Evolutionary conservation across 768 basidiomycete species (phyloP), one percentile per base, ranked within the genome.

Genomic region (Naganishia friedmannii): DNA sequence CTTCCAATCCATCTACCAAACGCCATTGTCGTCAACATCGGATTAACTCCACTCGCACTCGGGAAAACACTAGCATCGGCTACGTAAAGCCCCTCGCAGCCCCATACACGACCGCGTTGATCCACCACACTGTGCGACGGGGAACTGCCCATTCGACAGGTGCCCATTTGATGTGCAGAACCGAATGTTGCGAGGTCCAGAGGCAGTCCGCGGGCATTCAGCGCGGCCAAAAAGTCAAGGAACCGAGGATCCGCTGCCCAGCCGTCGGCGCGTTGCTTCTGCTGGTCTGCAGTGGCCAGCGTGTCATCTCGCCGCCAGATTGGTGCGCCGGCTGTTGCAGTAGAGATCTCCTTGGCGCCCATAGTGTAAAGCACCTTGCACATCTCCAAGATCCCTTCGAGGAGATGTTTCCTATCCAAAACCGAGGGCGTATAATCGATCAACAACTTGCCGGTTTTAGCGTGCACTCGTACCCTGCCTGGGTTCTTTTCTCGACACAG

Each of bases 131-230:
- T 74, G 15, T 55, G 70, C 19, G 67, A 56, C 3, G 76, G 68
- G 28, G 72, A 71, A 9, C 69, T 57, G 0, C 76, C 75, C 78
- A 78, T 78, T 29, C 73, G 68, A 57, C 75, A 76, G 19, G 72
- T 76, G 2, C 78, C 78, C 78, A 79, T 79, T 65, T 79, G 78
- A 66, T 79, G 78, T 0, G 78, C 78, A 17, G 70, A 71, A 3
- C 71, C 72, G 26, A 68, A 55, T n/a, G 39, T 37, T 3, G 73
- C 58, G n/a, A 63, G 45, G 8, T 72, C 75, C 12, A 71, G 70
- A 32, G 66, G 34, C 4, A 69, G 66, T 1, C 77, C 75, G 1
- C 71, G 72, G 32, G 53, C 37, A 48, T 73, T 58, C 26, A 76
- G 69, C 5, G 29, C 45, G 1, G 23, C n/a, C 4, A 69, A 26